Conservation (phyloP, 805 yeast genomes). For the Cyberlindnera xishuangbannaensis region DNA sequence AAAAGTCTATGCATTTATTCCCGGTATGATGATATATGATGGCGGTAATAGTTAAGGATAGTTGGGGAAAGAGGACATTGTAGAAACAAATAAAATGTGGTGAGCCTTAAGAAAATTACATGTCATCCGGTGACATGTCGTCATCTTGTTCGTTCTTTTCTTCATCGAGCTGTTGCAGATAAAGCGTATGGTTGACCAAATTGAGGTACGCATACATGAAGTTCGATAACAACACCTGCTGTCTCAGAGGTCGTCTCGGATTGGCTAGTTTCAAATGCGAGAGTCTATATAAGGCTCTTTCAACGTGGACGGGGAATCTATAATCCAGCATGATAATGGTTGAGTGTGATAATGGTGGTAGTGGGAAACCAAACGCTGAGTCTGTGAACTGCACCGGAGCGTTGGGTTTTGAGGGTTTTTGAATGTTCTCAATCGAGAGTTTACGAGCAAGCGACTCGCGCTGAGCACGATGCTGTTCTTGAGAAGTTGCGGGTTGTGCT, state of each 20-base stretch:
- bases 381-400: slow-evolving; percentile 60
- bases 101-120: too few species aligned
- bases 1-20: too few species aligned
- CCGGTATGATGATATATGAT: too few species aligned
- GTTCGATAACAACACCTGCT: slow-evolving; percentile 88
- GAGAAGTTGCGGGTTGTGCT: too few species aligned
- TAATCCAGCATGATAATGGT: slow-evolving; percentile 77
- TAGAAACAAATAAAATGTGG: too few species aligned
- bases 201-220: slow-evolving; percentile 97
- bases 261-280: slow-evolving; percentile 93
- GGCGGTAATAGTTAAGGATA: too few species aligned
- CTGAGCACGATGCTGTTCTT: too few species aligned
- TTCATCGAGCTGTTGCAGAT: slow-evolving; percentile 59
- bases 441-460: slow-evolving; percentile 19
- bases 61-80: too few species aligned
- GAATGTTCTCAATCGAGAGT: slow-evolving; percentile 30
- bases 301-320: slow-evolving; percentile 91
- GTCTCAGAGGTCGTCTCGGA: slow-evolving; percentile 83
- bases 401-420: slow-evolving; percentile 39
- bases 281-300: slow-evolving; percentile 88
- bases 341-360: slow-evolving; percentile 73
- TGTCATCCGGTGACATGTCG: too few species aligned
- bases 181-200: slow-evolving; percentile 85
- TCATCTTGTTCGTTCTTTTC: too few species aligned
- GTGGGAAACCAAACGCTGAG: slow-evolving; percentile 83